Base-by-base conservation (phyloP, 768 basidiomycete genomes). In the Multifurca ochricompacta region DNA sequence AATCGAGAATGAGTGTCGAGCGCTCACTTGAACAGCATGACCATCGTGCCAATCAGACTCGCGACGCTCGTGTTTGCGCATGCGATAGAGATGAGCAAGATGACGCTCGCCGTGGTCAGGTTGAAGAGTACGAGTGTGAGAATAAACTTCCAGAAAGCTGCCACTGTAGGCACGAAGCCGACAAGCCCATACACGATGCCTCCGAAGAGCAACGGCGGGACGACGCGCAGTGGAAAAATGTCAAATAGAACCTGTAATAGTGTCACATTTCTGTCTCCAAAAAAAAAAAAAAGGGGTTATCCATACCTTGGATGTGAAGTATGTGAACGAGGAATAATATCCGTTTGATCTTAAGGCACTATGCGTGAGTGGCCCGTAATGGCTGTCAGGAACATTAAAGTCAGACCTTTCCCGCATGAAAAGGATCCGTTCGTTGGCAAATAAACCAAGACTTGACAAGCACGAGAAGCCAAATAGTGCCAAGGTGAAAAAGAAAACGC, bases 221-320 rank as follows among this genome's bases (percentile, higher is more conserved):
- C 87, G 13, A 99, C 80, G 27, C 96, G 85, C 19, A 99, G 75
- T 0, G 96, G 96, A 4, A 98, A 75, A 61, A 98, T 92, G 66
- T 98, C 96, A 67, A 98, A 99, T 28, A 99, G 81, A 56, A 98
- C 82, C 87, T 91, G n/a, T n/a, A n/a, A n/a, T n/a, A n/a, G n/a
- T n/a, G n/a, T n/a, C n/a, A n/a, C n/a, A n/a, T n/a, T n/a, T n/a
- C 34, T 16, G 44, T 51, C 21, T 25, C 4, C 6, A 1, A 13
- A 41, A n/a, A 30, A 4, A 45, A 49, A 5, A 39, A 10, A 19
- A 18, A n/a, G 16, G 3, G 6, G 18, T 5, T 5, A 9, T 4
- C 54, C 67, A 21, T 52, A 78, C 89, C 78, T 99, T 99, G 54
- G 95, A 94, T 1, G 88, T 74, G 69, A 98, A 98, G 74, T 98